Evolutionary conservation across 805 yeast species (phyloP), one percentile per base, ranked within the genome.

Genomic region (Candida mattraensis): DNA sequence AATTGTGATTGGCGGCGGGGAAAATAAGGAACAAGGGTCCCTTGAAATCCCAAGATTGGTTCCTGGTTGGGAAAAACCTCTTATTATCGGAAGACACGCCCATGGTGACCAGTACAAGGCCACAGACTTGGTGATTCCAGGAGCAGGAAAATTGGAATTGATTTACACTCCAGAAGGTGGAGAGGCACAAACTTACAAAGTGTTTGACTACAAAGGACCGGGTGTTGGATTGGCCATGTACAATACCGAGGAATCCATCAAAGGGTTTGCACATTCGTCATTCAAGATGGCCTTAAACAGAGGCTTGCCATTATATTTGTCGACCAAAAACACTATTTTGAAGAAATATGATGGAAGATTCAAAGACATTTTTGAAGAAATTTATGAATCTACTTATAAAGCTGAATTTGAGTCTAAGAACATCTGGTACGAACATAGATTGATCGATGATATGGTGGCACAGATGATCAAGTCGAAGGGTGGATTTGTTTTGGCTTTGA

Each of bases 401-500:
- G 12, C 61, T 8, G 61, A 72, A 37, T 83, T 83, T 50, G 86
- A 81, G 52, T 61, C 64, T 10, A 66, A 67, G 21, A 83, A 82
- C 15, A 72, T 84, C 46, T 74, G 77, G 69, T 84, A 83, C 52
- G 89, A 84, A 60, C 93, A 84, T 61, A 75, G 93, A 62, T 70
- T 84, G 56, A 84, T 84, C 45, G 93, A 84, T 61, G 93, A 84
- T 58, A 84, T 84, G 88, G 93, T 84, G 42, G 91, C 91, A 4
- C 93, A 84, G 63, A 84, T 84, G 93, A 64, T 84, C 56, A 84
- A 84, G 61, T 83, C 91, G 17, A 79, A 80, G 53, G 93, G 93
- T 54, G 93, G 93, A 5, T 84, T 74, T 55, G 75, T 83, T 44
- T 74, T 84, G 70, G 91, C 91, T 31, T 69, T 84, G 69, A 84